Evolutionary conservation across 2,329 filamentous ascomycete genomes (phyloP).

Genomic region (Aspergillus sp.): DNA sequence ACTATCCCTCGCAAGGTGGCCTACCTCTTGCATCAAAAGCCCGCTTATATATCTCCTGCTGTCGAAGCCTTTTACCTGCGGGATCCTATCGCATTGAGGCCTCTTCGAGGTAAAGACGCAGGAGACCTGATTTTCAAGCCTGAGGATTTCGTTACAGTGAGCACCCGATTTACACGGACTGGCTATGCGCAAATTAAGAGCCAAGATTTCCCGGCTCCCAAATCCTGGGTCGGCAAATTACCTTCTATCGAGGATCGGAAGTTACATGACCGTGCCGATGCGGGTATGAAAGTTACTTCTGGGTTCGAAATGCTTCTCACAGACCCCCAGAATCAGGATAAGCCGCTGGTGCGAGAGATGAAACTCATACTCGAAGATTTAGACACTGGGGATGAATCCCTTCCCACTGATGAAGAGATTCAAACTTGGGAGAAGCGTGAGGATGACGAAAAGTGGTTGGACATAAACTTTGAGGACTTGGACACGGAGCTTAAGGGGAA

Average conservation of each 20-base stretch:
- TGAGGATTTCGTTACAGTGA: constrained; percentile 74
- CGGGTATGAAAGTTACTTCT: constrained; percentile 85
- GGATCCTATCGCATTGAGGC: constrained; percentile 73
- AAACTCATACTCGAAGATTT: constrained; percentile 74
- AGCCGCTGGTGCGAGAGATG: constrained; percentile 70
- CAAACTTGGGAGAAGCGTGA: constrained; percentile 66
- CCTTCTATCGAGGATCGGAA: constrained; percentile 47
- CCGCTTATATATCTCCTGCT: constrained; percentile 75
- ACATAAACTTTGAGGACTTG: constrained; percentile 88
- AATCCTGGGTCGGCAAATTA: constrained; percentile 53
- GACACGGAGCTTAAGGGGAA: constrained; percentile 71
- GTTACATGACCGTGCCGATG: constrained; percentile 52
- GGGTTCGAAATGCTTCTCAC: constrained; percentile 85
- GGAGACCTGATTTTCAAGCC: constrained; percentile 67
- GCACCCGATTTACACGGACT: constrained; percentile 80
- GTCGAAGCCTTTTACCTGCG: constrained; percentile 91
- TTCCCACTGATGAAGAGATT: constrained; percentile 77
- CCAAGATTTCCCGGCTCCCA: constrained; percentile 72
- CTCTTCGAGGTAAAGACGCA: constrained; percentile 59
- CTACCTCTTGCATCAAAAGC: constrained; percentile 71
- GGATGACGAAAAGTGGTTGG: constrained; percentile 86
- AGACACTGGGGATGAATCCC: constrained; percentile 64
- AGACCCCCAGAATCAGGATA: constrained; percentile 67
- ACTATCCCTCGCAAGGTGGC: constrained; percentile 80
- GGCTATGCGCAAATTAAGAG: constrained; percentile 88